These are phyloP conservation scores for Acorus gramineus DNA, from an alignment of 106 monocot genomes.

Conservation along the genomic window DNA sequence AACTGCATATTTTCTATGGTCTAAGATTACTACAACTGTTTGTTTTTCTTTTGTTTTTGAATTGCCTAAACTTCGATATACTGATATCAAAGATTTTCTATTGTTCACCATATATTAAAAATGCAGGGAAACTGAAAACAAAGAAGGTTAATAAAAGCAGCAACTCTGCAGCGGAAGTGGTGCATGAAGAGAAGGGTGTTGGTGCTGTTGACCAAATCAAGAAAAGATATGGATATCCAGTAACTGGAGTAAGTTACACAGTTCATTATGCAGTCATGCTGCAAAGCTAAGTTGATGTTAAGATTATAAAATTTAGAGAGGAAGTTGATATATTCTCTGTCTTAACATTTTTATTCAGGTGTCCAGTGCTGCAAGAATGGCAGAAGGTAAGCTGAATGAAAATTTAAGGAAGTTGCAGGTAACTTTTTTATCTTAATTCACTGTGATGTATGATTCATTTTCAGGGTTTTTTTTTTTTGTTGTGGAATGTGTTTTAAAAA, in stretches of 20 bases:
- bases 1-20: not conserved
- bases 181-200: slow-evolving; percentile 20
- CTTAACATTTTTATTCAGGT: slow-evolving; percentile 25
- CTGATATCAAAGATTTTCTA: too few species aligned
- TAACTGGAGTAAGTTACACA: slow-evolving; percentile 33
- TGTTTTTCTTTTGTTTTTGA: not conserved
- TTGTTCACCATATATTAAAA: too few species aligned
- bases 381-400: slow-evolving; percentile 40
- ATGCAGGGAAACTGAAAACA: slow-evolving; percentile 44
- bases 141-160: slow-evolving; percentile 44
- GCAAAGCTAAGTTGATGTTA: too few species aligned
- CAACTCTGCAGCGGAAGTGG: slow-evolving; percentile 9
- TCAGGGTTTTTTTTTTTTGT: too few species aligned
- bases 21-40: too few species aligned
- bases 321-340: too few species aligned
- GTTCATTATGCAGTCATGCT: not conserved
- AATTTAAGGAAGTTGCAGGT: slow-evolving; percentile 65
- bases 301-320: too few species aligned
- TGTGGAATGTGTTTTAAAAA: too few species aligned
- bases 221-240: slow-evolving; percentile 61
- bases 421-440: not conserved
- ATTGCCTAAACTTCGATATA: too few species aligned
- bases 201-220: slow-evolving; percentile 52
- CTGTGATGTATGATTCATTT: too few species aligned
- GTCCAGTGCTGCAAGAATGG: slow-evolving; percentile 23